Evolutionary conservation across 164 flowering plant genomes (phyloP).

Genomic region (Chloranthus sessilifolius): DNA sequence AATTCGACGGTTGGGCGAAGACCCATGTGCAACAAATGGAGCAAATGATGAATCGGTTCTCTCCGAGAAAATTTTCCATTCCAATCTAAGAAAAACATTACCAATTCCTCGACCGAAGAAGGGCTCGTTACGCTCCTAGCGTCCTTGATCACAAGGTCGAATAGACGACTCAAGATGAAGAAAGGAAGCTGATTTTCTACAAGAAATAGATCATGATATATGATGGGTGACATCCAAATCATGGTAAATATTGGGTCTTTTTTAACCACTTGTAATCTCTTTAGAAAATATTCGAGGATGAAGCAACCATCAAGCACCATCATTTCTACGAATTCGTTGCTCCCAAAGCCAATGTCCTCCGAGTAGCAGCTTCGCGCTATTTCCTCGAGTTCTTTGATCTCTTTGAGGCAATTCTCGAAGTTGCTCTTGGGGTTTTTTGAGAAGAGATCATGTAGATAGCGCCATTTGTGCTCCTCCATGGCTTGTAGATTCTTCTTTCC

Average conservation of each 20-base stretch:
- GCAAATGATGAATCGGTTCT: not conserved
- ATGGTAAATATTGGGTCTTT: not conserved
- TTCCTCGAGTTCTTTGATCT: not conserved
- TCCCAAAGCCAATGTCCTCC: slow-evolving; percentile 24
- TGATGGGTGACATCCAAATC: not conserved
- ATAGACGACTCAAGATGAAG: slow-evolving; percentile 1
- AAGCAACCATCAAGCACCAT: slow-evolving; percentile 10
- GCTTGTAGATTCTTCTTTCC: not conserved
- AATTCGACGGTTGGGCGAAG: not conserved
- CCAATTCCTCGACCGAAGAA: not conserved
- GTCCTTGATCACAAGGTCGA: not conserved
- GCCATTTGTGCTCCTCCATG: slow-evolving; percentile 8
- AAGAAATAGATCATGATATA: not conserved
- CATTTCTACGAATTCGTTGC: slow-evolving; percentile 23
- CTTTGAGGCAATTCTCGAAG: not conserved
- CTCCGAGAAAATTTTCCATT: too few relatives aligned
- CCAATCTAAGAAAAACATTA: not conserved
- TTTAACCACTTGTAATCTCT: not conserved
- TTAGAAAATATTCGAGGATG: slow-evolving; percentile 3
- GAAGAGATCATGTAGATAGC: not conserved
- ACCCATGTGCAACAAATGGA: not conserved
- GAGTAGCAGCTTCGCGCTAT: slow-evolving; percentile 40
- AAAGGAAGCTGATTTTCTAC: slow-evolving; percentile 12
- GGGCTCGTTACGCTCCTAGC: not conserved
- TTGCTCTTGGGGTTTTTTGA: not conserved